A percentile compares a stretch with the other conserved stretches of the same genome.
Conservation (phyloP, 306 rosid species). For the Sphenostylis stenocarpa region DNA sequence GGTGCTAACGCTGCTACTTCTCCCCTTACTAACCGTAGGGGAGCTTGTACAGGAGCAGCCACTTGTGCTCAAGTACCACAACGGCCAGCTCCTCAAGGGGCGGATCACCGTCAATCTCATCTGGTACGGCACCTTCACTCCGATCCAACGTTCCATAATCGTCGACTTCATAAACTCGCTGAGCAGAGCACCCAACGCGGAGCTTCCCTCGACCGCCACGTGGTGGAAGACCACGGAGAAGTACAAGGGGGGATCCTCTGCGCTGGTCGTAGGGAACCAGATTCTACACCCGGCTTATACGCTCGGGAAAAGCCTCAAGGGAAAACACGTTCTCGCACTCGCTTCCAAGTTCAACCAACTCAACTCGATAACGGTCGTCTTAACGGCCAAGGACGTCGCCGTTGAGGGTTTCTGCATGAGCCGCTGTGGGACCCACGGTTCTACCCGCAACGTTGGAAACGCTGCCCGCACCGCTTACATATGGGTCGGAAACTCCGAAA, state of each 20-base stretch:
- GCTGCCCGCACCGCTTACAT: constrained; percentile 49
- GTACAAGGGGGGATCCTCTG: constrained; percentile 66
- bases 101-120: constrained; percentile 71
- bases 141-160: constrained; percentile 74
- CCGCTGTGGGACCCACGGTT: constrained; percentile 79
- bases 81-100: constrained; percentile 84
- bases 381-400: constrained; percentile 74
- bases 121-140: constrained; percentile 82
- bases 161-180: constrained; percentile 77
- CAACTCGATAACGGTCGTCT: constrained; percentile 57
- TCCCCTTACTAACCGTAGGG: constrained; percentile 26
- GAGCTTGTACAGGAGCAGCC: constrained; percentile 73
- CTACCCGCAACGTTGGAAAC: constrained; percentile 28
- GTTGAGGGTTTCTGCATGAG: constrained; percentile 74
- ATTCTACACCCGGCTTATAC: constrained; percentile 56
- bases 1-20: neutral
- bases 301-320: constrained; percentile 59
- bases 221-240: constrained; percentile 92
- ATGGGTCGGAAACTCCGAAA: constrained; percentile 92
- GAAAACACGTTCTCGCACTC: constrained; percentile 48
- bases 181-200: neutral
- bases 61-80: constrained; percentile 70
- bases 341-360: constrained; percentile 44
- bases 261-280: constrained; percentile 66
- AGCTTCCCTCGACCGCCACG: constrained; percentile 55